Conservation (phyloP, 2,329 filamentous ascomycete species). For the Aureobasidium lini region DNA sequence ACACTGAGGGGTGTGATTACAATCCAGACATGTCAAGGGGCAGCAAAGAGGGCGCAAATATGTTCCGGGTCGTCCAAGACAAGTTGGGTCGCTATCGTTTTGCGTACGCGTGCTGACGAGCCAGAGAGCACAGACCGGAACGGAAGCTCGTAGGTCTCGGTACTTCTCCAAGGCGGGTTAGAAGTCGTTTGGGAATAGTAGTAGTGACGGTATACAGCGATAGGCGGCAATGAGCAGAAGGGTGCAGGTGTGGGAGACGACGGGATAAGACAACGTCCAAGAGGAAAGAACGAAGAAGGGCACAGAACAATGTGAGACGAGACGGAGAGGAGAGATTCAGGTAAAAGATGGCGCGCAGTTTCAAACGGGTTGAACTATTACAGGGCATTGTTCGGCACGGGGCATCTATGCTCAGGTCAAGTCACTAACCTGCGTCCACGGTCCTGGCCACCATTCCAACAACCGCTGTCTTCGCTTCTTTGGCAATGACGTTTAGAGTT, state of each 20-base stretch:
- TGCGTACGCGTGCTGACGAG: background rate
- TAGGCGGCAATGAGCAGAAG: background rate
- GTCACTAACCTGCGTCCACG: background rate
- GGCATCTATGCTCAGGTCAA: background rate
- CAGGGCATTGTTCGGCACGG: background rate
- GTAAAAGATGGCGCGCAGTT: conserved; percentile 7
- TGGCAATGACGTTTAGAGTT: conserved; percentile 2
- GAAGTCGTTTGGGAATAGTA: background rate
- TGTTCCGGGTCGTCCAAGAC: background rate
- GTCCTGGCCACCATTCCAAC: background rate
- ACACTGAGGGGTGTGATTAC: background rate
- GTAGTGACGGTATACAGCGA: background rate
- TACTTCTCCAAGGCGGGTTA: background rate
- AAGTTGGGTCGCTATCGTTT: background rate
- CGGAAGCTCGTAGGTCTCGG: background rate
- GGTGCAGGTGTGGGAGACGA: background rate
- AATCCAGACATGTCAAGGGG: background rate
- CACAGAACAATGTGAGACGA: background rate
- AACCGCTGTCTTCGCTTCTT: conserved; percentile 6
- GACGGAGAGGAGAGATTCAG: background rate
- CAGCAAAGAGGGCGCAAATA: background rate
- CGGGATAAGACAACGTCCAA: background rate
- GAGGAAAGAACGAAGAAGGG: background rate
- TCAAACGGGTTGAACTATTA: conserved; percentile 3
- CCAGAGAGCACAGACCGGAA: background rate